Base-by-base conservation (phyloP, 768 basidiomycete genomes). In the Suillus discolor region DNA sequence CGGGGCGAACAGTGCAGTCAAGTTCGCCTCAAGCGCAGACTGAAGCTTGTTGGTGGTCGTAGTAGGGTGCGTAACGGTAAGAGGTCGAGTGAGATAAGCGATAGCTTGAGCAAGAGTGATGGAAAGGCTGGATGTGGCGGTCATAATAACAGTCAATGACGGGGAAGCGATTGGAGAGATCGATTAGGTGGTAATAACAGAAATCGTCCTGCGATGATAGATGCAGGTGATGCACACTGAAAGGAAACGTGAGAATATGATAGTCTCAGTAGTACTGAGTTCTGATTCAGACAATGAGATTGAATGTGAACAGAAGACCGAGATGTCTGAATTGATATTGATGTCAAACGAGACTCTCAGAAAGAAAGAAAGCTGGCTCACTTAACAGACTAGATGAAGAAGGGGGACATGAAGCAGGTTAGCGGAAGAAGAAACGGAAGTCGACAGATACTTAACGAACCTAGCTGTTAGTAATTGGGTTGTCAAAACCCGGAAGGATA, bases 71-170 rank as follows among this genome's bases (percentile, higher is more conserved):
- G 82, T 77, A 62, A 76, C 70, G 71, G 83, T 80, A 66, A 92
- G 84, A 64, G 89, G 86, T 41, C 84, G 83, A 42, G 89, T 92
- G 75, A 94, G 82, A 81, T 87, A 91, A 64, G 87, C 79, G 75
- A 92, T 84, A 74, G 88, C 88, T 71, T 93, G 89, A 66, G 89
- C 82, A 75, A 93, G 85, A 68, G 91, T 84, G 77, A 85, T 75
- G 67, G 88, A 81, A 76, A 94, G 87, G 71, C 76, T 83, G 71
- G 83, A 78, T 69, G 85, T 71, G 70, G 75, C 69, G 67, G 76
- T 54, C 76, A 76, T 74, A 38, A 28, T 65, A 57, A 20, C 11
- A 62, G 45, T 55, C 31, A 41, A 64, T 4, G 16, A 28, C 8
- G 16, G 28, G 34, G 42, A 36, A 62, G 44, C 20, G 41, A 57